Percentiles rank a stretch among this genome's conserved stretches.
Evolutionary conservation across 345 rosid species (phyloP).

Genomic region (Erysimum cheiranthoides): DNA sequence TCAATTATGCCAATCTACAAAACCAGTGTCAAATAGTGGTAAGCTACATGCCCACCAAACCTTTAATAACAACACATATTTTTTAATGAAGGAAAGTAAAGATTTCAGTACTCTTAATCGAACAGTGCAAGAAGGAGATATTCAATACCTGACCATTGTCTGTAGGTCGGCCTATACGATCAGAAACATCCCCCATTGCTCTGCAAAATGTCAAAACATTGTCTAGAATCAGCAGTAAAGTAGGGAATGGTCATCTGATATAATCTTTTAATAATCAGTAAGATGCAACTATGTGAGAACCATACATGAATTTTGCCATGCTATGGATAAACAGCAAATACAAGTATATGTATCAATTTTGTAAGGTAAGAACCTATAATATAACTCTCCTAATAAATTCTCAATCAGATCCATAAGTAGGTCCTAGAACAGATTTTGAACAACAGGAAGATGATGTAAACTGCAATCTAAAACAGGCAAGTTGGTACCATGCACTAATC

Average conservation of each 20-base stretch:
- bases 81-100: background rate
- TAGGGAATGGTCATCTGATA: background rate
- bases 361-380: background rate
- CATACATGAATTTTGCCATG: slow-evolving; percentile 1
- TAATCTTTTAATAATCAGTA: background rate
- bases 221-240: slow-evolving; percentile 19
- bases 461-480: slow-evolving; percentile 4
- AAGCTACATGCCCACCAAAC: slow-evolving; percentile 19
- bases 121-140: slow-evolving; percentile 17
- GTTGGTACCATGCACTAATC: background rate
- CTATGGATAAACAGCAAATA: slow-evolving; percentile 3
- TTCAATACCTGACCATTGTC: slow-evolving; percentile 91
- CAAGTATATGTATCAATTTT: background rate
- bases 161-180: slow-evolving; percentile 95
- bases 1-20: slow-evolving; percentile 91
- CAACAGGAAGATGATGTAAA: background rate
- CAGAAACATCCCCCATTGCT: slow-evolving; percentile 99
- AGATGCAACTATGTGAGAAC: background rate
- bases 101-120: background rate
- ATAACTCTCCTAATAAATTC: background rate
- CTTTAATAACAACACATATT: background rate
- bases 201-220: slow-evolving; percentile 48
- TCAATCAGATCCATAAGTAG: background rate
- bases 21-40: slow-evolving; percentile 12
- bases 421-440: slow-evolving; percentile 13